phyloP scores from a whole-genome alignment of 129 eudicot species.

The Silybum marianum region DNA sequence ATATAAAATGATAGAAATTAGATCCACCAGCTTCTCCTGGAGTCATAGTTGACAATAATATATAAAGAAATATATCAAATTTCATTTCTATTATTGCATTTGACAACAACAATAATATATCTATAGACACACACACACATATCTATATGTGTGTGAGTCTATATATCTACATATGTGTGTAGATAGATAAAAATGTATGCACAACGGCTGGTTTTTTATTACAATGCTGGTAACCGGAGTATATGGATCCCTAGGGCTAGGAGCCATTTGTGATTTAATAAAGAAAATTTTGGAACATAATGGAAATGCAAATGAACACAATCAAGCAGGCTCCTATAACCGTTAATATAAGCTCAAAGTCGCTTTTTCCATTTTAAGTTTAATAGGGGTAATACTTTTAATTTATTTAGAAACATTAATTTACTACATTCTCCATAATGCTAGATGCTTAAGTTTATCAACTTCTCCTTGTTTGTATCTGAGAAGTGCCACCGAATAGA shows the following conservation, averaged over 20 bases:
- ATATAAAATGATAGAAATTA: neutral
- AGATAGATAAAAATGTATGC: neutral
- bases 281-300: neutral
- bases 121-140: neutral
- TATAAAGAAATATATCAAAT: neutral
- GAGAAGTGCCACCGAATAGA: too few species aligned
- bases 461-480: too few species aligned
- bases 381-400: too few species aligned
- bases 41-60: slow-evolving; percentile 10
- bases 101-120: neutral
- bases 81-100: slow-evolving; percentile 12
- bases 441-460: too few species aligned
- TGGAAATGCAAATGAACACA: neutral
- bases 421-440: too few species aligned
- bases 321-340: neutral
- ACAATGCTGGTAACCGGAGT: neutral
- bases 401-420: too few species aligned
- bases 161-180: neutral
- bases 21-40: slow-evolving; percentile 20
- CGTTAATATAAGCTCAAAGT: neutral
- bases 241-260: neutral
- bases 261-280: neutral
- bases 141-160: neutral
- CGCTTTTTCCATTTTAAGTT: too few species aligned
- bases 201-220: neutral